Evolutionary conservation across 257 asterid species (phyloP), one percentile per base, ranked within the genome.

Genomic region (Schizonepeta tenuifolia): DNA sequence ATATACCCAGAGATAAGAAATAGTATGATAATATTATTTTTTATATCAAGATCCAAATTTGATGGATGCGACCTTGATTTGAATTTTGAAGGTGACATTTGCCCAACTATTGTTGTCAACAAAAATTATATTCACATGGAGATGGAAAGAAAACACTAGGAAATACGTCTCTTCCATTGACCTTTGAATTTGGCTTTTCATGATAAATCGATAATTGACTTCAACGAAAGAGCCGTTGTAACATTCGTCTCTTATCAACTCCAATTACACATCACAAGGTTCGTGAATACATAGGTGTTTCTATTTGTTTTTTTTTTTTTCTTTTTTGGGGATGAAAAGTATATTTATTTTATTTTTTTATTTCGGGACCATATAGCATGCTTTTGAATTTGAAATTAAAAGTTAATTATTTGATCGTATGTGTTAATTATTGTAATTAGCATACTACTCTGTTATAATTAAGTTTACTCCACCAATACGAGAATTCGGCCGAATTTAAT

Each of bases 81-180:
- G 84, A 81, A 78, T 46, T 33, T 14, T 79, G 84, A 81, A 78
- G 51, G 72, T 77, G 90, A 82, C 83, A 61, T 62, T 70, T 83
- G 82, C 86, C 86, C 61, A 77, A 71, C 77, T 53, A 75, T 33
- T 46, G 47, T 43, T 69, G 14, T 38, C 51, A 62, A 59, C 51
- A 28, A 46, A 46, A 47, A 66, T 36, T 46, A 9, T 56, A 9
- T 62, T 70, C 64, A 54, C 64, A 49, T 70, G 40, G 60, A 53
- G 43, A 71, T 14, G 43, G 63, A 71, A 71, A 71, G 36, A 50
- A 41, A 69, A 62, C 77, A 69, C 69, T 31, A 38, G 61, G 73
- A 63, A 58, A 83, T 67, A 83, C 86, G 93, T 80, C 84, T 80
- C 84, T 80, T 77, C 82, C 77, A 61, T 73, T 70, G 84, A 82